A percentile compares a stretch with the other conserved stretches of the same genome.
Evolutionary conservation across 805 yeast genomes (phyloP).

Genomic region (Debaryomyces tyrocola): DNA sequence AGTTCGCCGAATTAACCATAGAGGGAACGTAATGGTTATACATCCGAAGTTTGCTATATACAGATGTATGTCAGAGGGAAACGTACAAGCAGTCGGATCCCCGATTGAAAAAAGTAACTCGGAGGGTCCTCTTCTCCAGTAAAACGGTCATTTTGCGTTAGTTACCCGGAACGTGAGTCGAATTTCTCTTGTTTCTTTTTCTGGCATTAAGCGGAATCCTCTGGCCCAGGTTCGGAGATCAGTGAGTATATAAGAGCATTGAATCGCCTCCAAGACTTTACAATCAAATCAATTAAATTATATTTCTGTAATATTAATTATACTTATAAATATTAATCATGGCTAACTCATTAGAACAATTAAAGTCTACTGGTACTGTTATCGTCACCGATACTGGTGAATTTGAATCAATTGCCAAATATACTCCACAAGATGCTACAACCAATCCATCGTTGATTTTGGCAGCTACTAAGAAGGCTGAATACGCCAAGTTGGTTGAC

Average conservation of each 20-base stretch:
- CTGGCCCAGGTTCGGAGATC: background rate
- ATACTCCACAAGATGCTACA: constrained; percentile 98
- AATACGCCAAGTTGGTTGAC: constrained; percentile 87
- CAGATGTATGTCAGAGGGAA: no score
- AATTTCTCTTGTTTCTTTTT: background rate
- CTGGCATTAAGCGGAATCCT: background rate
- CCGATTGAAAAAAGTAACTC: background rate
- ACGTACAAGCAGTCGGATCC: no score
- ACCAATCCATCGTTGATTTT: constrained; percentile 97
- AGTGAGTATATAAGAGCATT: background rate
- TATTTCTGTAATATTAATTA: background rate
- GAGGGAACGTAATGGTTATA: no score
- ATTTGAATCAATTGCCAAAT: constrained; percentile 95
- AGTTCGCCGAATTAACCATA: no score
- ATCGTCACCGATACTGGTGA: constrained; percentile 99
- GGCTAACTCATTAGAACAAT: constrained; percentile 79
- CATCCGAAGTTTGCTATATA: no score
- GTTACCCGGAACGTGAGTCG: background rate
- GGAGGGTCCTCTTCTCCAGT: background rate
- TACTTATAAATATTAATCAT: constrained; percentile 11
- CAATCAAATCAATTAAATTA: no score
- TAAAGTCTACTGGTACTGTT: constrained; percentile 92
- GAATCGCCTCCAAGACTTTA: background rate
- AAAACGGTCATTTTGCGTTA: background rate
- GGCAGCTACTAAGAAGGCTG: constrained; percentile 90